phyloP scores from a whole-genome alignment of 1,284 basidiomycete genomes.

The Cerioporus squamosus region DNA sequence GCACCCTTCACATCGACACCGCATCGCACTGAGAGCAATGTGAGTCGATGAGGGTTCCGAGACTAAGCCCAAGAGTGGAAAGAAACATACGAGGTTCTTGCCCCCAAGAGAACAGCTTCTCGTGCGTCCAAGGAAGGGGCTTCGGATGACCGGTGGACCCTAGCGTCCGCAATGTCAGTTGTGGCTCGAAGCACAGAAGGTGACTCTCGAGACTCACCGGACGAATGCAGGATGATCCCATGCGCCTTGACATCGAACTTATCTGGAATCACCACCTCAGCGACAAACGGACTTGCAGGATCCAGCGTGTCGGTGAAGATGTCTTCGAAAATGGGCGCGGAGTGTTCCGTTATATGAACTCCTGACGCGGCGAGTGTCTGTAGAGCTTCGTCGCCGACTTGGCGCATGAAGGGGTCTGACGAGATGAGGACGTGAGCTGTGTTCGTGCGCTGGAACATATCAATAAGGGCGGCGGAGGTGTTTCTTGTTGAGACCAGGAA shows the following conservation, averaged over 20 bases:
- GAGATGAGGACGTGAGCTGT: conserved; percentile 35
- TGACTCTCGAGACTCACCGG: conserved; percentile 10
- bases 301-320: conserved; percentile 8
- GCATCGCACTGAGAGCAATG: conserved; percentile 10
- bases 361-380: neutral
- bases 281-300: conserved; percentile 6
- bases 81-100: conserved; percentile 17
- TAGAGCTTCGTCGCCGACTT: conserved; percentile 7
- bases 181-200: neutral
- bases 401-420: conserved; percentile 21
- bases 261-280: conserved; percentile 8
- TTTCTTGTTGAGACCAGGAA: conserved; percentile 48
- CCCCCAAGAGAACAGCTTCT: conserved; percentile 9
- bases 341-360: conserved; percentile 1
- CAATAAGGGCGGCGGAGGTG: conserved; percentile 37
- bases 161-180: neutral
- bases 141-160: conserved; percentile 29
- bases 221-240: conserved; percentile 26
- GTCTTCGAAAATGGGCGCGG: conserved; percentile 23
- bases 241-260: conserved; percentile 3
- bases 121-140: conserved; percentile 21
- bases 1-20: conserved; percentile 19
- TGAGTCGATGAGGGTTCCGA: neutral
- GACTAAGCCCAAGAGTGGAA: neutral
- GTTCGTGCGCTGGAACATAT: conserved; percentile 38